Conservation (phyloP, 257 asterid species). For the Mentha longifolia region DNA sequence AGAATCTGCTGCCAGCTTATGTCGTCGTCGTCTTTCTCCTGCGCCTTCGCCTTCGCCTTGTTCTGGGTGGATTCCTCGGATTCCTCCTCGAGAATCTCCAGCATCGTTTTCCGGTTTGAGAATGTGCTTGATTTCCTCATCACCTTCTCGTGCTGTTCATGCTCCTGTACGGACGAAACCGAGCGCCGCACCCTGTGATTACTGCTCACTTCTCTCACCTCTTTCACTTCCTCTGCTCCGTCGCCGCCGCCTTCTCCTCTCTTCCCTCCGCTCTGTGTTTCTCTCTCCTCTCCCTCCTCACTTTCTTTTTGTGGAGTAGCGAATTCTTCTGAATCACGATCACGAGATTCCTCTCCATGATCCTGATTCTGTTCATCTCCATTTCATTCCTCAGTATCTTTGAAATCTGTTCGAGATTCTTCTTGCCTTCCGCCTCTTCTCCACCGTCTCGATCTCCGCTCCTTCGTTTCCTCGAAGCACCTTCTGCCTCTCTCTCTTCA, state of each 20-base stretch:
- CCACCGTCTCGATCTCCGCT: neutral
- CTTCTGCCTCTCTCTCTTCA: neutral
- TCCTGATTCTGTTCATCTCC: constrained; percentile 45
- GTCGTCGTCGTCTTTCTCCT: constrained; percentile 44
- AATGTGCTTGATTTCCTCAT: constrained; percentile 16
- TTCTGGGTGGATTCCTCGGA: neutral
- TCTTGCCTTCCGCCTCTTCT: no score
- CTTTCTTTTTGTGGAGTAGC: neutral
- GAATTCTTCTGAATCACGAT: no score
- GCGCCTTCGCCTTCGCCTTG: neutral
- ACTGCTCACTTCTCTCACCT: neutral
- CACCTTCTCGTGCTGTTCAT: constrained; percentile 7
- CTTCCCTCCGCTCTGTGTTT: neutral
- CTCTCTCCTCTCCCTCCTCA: constrained; percentile 18
- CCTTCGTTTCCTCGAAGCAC: neutral
- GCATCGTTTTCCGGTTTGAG: constrained; percentile 20
- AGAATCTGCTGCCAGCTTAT: constrained; percentile 60
- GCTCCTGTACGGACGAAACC: constrained; percentile 13
- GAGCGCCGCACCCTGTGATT: constrained; percentile 12
- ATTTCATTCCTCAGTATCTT: constrained; percentile 35
- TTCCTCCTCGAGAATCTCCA: neutral
- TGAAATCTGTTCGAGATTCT: neutral
- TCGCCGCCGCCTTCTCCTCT: neutral
- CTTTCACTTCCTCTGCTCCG: constrained; percentile 24
- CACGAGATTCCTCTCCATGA: neutral